Base-by-base conservation (phyloP, 1,139 yeast species). In the Lipomyces yarrowii region DNA sequence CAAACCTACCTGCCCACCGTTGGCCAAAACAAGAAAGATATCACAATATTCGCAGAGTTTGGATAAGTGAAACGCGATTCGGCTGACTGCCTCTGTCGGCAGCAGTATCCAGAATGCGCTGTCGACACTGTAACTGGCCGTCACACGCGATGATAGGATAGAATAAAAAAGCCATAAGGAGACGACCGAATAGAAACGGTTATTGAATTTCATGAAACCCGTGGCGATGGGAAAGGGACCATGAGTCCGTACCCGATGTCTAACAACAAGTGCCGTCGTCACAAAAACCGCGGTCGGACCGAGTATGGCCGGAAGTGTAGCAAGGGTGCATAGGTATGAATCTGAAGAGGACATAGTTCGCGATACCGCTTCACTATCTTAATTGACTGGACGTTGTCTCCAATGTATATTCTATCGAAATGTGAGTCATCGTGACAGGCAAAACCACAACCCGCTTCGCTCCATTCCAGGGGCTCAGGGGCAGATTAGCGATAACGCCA, bases 1-100 rank as follows among this genome's bases (percentile, higher is more conserved):
- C 58, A 56, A 13, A 56, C 6, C 58, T n/a, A 56, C 26, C 23
- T 56, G 58, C 1, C 58, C 58, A 10, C 58, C 58, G 30, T 56
- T 56, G 26, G 58, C 58, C 39, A 32, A 56, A 23, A 56, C 39
- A 35, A 56, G 58, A 3, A 56, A 32, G 58, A 56, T 56, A 35
- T 56, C 58, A n/a, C 30, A 13, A 32, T 56, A 56, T 35, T 56
- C 58, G 21, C 32, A 56, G 46, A 56, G 32, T 56, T 56, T 56
- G 48, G 58, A 56, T n/a, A 56, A 18, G 46, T 56, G 58, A n/a
- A 32, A 56, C 8, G 33, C 30, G 26, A 11, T 32, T 56, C 58
- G 30, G 51, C 58, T 1, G 23, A 11, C 18, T n/a, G 18, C 51
- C 6, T 56, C 58, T 32, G 58, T 21, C 30, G 39, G 58, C 8